phyloP scores from a whole-genome alignment of 108 stramenopile genomes.

The Chaetoceros muelleri region DNA sequence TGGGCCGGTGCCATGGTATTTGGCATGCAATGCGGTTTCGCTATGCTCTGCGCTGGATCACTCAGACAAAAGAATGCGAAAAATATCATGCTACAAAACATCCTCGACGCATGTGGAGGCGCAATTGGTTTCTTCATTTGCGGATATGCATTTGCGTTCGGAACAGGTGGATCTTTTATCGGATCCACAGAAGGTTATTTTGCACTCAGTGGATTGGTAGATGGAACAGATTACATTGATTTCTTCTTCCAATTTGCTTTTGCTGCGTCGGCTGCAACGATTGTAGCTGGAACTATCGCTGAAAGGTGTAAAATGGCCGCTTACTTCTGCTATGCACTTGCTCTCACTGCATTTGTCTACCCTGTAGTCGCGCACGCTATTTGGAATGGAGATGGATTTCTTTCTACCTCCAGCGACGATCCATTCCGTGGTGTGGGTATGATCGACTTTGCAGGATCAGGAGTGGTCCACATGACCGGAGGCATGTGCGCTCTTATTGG shows the following conservation, averaged over 20 bases:
- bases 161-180: conserved; percentile 21
- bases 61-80: conserved; percentile 67
- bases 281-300: conserved; percentile 88
- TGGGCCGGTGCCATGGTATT: conserved; percentile 28
- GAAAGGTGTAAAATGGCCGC: conserved; percentile 68
- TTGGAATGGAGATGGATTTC: conserved; percentile 66
- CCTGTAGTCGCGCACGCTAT: conserved; percentile 74
- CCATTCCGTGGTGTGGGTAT: conserved; percentile 56
- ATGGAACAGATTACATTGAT: conserved; percentile 29
- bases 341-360: conserved; percentile 79
- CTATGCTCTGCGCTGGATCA: conserved; percentile 78
- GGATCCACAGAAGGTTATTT: conserved; percentile 20
- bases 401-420: conserved; percentile 31
- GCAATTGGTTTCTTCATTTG: conserved; percentile 44
- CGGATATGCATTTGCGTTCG: conserved; percentile 48
- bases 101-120: conserved; percentile 39
- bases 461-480: conserved; percentile 64
- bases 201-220: conserved; percentile 1
- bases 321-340: conserved; percentile 64
- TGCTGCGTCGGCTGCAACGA: conserved; percentile 71
- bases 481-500: conserved; percentile 78
- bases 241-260: conserved; percentile 75
- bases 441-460: conserved; percentile 69
- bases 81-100: conserved; percentile 57
- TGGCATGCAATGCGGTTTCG: conserved; percentile 71